Conservation (phyloP, 371 early-diverging fungal species). For the Furculomyces boomerangus region DNA sequence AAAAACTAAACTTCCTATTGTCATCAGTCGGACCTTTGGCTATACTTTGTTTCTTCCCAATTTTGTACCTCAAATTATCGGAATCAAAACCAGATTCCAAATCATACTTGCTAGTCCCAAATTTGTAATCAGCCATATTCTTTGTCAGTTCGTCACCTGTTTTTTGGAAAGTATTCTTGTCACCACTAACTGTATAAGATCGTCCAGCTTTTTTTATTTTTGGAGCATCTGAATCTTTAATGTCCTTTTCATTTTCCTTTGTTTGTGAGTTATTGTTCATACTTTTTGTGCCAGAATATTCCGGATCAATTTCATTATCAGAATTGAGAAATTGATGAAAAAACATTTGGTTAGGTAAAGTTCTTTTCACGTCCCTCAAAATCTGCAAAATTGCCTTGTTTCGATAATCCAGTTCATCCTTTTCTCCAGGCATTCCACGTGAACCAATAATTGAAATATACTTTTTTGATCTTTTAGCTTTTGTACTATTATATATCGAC, state of each 20-base stretch:
- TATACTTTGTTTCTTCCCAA: no score
- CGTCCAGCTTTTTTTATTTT: no score
- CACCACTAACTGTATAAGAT: no score
- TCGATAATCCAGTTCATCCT: background rate
- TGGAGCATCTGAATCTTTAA: background rate
- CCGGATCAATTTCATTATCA: background rate
- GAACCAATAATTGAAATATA: background rate
- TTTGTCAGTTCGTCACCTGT: no score
- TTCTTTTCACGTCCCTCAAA: conserved; percentile 4
- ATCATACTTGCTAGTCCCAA: no score
- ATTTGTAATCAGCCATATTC: no score
- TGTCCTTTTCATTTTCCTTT: background rate
- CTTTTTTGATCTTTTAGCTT: background rate
- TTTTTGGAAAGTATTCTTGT: no score
- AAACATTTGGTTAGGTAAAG: background rate
- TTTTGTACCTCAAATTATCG: no score
- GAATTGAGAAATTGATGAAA: conserved; percentile 4
- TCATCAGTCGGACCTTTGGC: no score
- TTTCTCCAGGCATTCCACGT: background rate
- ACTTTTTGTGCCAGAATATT: background rate
- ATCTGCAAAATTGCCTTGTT: background rate
- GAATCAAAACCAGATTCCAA: no score
- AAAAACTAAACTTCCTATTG: no score
- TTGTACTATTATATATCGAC: background rate
- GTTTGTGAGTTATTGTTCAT: background rate